Conservation (phyloP, 1,284 basidiomycete genomes). For the Clitocybe nebularis region DNA sequence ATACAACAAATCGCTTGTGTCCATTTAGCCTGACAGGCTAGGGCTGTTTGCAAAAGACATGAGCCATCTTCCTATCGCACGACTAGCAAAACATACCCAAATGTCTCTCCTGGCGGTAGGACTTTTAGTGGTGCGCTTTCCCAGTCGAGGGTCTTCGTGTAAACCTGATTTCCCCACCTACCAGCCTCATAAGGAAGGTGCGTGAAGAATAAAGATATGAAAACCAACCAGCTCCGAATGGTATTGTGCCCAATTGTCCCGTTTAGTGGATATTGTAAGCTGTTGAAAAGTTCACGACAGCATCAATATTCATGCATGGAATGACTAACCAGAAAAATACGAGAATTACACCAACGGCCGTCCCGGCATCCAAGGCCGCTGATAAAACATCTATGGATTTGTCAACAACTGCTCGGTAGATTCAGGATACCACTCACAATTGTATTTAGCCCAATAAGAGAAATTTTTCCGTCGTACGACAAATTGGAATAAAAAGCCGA, state of each 20-base stretch:
- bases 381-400: conserved; percentile 45
- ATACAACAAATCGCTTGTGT: neutral
- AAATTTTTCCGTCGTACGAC: conserved; percentile 42
- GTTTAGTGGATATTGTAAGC: conserved; percentile 17
- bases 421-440: conserved; percentile 43
- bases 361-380: conserved; percentile 48
- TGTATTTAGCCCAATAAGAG: conserved; percentile 61
- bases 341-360: conserved; percentile 42
- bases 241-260: conserved; percentile 11
- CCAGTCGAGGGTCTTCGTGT: conserved; percentile 15
- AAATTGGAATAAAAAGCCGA: conserved; percentile 58
- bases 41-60: neutral
- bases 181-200: neutral
- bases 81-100: conserved; percentile 12
- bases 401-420: no score
- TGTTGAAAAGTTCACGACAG: neutral
- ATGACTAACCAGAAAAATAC: conserved; percentile 45
- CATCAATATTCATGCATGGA: neutral
- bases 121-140: conserved; percentile 14
- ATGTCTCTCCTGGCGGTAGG: conserved; percentile 14
- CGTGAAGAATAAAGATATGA: neutral
- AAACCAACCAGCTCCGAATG: conserved; percentile 10
- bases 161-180: conserved; percentile 18
- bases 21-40: neutral
- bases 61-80: neutral